phyloP scores from a whole-genome alignment of 2,329 filamentous ascomycete species.

The Diaporthe vaccinii region DNA sequence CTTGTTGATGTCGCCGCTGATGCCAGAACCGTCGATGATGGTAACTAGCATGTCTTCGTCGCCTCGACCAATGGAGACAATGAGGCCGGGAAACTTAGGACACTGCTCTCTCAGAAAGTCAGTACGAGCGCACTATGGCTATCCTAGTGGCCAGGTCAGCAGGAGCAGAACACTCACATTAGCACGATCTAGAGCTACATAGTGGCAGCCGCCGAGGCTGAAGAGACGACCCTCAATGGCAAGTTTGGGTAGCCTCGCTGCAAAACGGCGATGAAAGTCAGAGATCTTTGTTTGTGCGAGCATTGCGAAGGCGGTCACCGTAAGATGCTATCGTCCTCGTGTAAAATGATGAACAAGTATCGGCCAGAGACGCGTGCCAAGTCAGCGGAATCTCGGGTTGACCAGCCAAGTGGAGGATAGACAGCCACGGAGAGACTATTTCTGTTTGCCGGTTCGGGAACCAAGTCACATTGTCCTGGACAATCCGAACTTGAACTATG shows the following conservation, averaged over 20 bases:
- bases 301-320: not conserved
- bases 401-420: not conserved
- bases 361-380: not conserved
- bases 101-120: not conserved
- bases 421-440: not conserved
- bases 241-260: not conserved
- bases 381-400: not conserved
- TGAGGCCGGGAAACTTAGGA: not conserved
- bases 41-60: not conserved
- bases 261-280: not conserved
- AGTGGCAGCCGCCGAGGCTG: not conserved
- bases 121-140: not conserved
- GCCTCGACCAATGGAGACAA: not conserved
- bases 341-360: not conserved
- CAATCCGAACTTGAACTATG: not conserved
- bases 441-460: not conserved
- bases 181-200: not conserved
- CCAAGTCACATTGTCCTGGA: not conserved
- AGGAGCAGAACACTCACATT: not conserved
- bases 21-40: not conserved
- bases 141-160: not conserved
- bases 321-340: not conserved
- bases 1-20: not conserved
- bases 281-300: too few species aligned
- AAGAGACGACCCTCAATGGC: not conserved